Evolutionary conservation across 2,329 filamentous ascomycete genomes (phyloP), one percentile per base, ranked within the genome.

Genomic region (Fusarium sp.): DNA sequence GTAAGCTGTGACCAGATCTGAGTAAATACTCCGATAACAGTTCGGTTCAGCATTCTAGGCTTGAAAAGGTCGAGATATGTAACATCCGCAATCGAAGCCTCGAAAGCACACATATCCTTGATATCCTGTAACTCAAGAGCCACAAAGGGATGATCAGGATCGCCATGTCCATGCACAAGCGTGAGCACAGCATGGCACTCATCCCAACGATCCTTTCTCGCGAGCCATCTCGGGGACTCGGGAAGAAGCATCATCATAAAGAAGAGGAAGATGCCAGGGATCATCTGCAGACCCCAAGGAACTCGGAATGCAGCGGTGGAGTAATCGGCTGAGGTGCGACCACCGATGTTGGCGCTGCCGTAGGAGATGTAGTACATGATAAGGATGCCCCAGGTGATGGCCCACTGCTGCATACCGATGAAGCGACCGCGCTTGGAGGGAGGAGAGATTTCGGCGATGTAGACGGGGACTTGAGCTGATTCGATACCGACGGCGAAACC

Each of bases 21-120:
- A 0, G 83, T 85, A 24, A 82, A 84, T 16, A 86, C 78, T 6
- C 83, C 86, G 52, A 83, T 86, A 4, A 86, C 42, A 2, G 86
- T 88, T 6, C 86, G 81, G 73, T 83, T 83, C 77, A 87, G 81
- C 76, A 87, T 82, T 89, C 91, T 40, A 88, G 92, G 91, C 71
- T 85, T 87, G 80, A 96, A 86, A 1, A 96, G 85, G 76, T 95
- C 92, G 3, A 90, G 71, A 76, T 92, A 93, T 11, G 87, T 88
- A 22, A 92, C 90, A 69, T 94, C 86, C 16, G 88, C 82, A 76
- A 93, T 91, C 27, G 85, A 82, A 20, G 88, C 86, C 79, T 96
- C 92, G 67, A 94, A 92, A 53, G 93, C 90, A 73, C 91, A 87
- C 78, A 90, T 90, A 41, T 91, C 88, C 69, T 88, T 87, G 76